phyloP scores from a whole-genome alignment of 1,139 yeast species.

The Blastobotrys persicus region DNA sequence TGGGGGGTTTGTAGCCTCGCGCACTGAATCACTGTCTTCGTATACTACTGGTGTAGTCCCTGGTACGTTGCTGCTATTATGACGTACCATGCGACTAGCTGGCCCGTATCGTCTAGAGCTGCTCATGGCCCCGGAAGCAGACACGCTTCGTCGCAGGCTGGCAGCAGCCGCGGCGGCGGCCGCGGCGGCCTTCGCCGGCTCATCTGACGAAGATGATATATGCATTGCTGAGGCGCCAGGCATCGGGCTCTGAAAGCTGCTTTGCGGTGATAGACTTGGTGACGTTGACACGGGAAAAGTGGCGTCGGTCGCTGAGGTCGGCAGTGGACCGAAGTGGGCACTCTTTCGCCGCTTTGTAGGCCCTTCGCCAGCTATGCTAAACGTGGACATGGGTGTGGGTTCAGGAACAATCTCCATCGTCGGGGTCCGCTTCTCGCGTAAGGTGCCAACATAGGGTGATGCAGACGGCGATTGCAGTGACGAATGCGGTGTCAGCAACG shows the following conservation, averaged over 20 bases:
- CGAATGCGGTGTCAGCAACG: conserved; percentile 19
- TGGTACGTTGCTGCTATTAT: neutral
- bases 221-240: neutral
- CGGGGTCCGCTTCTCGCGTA: conserved; percentile 14
- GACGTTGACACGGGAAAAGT: neutral
- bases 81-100: conserved; percentile 1
- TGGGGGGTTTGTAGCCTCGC: too few species aligned
- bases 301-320: neutral
- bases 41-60: conserved; percentile 3
- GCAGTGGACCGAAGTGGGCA: neutral
- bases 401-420: conserved; percentile 10
- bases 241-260: neutral
- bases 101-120: conserved; percentile 7
- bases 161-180: conserved; percentile 8
- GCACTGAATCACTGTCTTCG: too few species aligned
- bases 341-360: neutral
- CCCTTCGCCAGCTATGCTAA: neutral
- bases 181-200: conserved; percentile 6
- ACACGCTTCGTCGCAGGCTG: conserved; percentile 11
- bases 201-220: neutral
- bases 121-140: conserved; percentile 10
- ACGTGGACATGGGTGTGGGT: neutral
- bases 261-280: neutral
- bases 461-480: conserved; percentile 18
- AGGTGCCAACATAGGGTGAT: conserved; percentile 14